Base-by-base conservation (phyloP, 345 rosid genomes). In the Melastoma malabathricum region DNA sequence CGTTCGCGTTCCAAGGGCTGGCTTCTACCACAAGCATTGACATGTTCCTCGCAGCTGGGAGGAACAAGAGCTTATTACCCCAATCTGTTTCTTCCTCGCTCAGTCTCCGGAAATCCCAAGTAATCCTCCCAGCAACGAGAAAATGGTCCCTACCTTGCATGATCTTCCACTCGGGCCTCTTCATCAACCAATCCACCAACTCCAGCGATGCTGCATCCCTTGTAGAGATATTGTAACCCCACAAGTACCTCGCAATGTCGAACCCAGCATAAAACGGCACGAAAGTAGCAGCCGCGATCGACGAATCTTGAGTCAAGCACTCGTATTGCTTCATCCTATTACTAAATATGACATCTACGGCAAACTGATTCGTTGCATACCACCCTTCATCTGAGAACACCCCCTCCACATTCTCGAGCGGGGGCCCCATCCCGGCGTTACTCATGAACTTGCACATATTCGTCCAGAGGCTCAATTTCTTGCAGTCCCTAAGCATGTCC, bases 191-290 rank as follows among this genome's bases (percentile, higher is more conserved):
- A 15, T 56, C 50, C 10, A 56, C 66, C 55, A 62, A 56, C 29
- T 55, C 60, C 2, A 55, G 56, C 4, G 60, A 55, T 1, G 60
- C 59, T 3, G 59, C 56, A 44, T 62, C 66, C 43, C 59, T 50
- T 45, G 50, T 49, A 18, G 66, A 55, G 48, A 34, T 56, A 48
- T 62, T 62, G 59, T 61, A 54, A 29, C 60, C 66, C 66, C 66
- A 62, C 15, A 62, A 75, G 43, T 68, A 74, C 59, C 73, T 58
- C 0, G 73, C 79, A 54, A 74, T 68, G 48, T 74, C 79, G 45
- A 74, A 71, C 39, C 79, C 76, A 9, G 76, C 76, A 56, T 74
- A 74, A 43, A 74, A 70, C 5, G 79, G 79, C 53, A 74, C 79
- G 13, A 70, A 74, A 51, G 71, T 59, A 27, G 79, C 79, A 15